A percentile compares a stretch with the other conserved stretches of the same genome.
Evolutionary conservation across 371 early-diverging fungal genomes (phyloP).

Genomic region (Haplosporangium sp.): DNA sequence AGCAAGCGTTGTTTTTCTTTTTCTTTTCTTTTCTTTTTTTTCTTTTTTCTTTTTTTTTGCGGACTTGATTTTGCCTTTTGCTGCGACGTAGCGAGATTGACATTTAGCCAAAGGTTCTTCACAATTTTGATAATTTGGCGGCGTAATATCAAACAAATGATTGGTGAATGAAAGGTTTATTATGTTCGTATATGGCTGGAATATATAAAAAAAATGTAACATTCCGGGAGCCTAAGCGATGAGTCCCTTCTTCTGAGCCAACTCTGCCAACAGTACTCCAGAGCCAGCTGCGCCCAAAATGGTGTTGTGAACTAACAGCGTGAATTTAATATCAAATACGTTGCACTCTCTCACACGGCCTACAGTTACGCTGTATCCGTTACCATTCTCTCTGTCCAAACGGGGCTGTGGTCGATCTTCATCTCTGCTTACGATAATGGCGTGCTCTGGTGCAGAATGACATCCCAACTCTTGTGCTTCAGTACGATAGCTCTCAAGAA

Average conservation of each 20-base stretch:
- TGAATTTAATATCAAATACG: slow-evolving; percentile 91
- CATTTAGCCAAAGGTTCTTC: no score
- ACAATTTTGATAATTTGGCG: no score
- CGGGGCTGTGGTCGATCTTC: slow-evolving; percentile 96
- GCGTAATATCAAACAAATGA: no score
- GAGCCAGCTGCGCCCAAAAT: slow-evolving; percentile 97
- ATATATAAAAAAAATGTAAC: no score
- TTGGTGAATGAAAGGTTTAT: no score
- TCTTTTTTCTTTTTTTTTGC: no score
- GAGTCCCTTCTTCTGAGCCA: slow-evolving; percentile 85
- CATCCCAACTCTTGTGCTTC: slow-evolving; percentile 83
- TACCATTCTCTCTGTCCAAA: slow-evolving; percentile 86
- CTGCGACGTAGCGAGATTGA: no score
- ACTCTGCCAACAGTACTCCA: slow-evolving; percentile 95
- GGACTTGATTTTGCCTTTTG: no score
- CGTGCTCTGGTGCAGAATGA: slow-evolving; percentile 83
- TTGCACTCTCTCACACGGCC: slow-evolving; percentile 89
- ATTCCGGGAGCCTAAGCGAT: slow-evolving; percentile 7
- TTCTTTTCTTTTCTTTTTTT: no score
- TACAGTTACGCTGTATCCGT: slow-evolving; percentile 91
- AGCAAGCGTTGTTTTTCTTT: no score
- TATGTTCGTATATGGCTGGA: no score
- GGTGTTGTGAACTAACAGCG: slow-evolving; percentile 94
- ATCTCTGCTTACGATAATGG: slow-evolving; percentile 79
- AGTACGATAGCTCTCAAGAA: slow-evolving; percentile 76